Evolutionary conservation across 2,329 filamentous ascomycete species (phyloP).

Genomic region (Colletotrichum sp.): DNA sequence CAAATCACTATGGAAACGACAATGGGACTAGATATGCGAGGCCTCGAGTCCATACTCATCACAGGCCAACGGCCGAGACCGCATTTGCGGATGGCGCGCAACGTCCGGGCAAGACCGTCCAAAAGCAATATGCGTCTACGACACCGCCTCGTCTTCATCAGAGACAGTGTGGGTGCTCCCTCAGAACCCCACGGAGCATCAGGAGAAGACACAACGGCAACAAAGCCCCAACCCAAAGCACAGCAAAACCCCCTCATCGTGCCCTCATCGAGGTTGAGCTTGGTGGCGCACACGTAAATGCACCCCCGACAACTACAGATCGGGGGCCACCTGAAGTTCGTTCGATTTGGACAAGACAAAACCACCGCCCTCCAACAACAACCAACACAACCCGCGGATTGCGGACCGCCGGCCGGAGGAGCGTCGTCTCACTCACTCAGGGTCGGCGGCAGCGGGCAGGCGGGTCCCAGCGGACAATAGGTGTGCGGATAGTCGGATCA

Average conservation of each 20-base stretch:
- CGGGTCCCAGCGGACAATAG: background rate
- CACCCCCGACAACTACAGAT: background rate
- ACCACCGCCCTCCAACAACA: background rate
- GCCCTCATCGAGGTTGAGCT: background rate
- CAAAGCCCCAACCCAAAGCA: background rate
- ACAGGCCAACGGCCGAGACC: background rate
- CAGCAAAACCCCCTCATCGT: background rate
- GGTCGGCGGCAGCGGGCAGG: background rate
- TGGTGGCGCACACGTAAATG: background rate
- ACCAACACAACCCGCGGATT: background rate
- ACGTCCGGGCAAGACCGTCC: background rate
- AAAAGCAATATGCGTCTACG: background rate
- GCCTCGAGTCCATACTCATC: background rate
- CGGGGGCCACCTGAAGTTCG: background rate
- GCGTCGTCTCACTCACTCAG: background rate
- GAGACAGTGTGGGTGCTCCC: background rate
- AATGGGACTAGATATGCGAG: background rate
- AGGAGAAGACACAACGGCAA: background rate
- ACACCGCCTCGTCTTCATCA: background rate
- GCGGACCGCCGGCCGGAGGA: background rate
- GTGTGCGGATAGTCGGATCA: conserved; percentile 1
- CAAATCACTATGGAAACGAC: background rate
- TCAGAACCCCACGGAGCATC: background rate
- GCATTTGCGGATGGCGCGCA: background rate
- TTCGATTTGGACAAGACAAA: background rate